Evolutionary conservation across 2,329 filamentous ascomycete genomes (phyloP).

Genomic region (Aspergillus brunneoviolaceus): DNA sequence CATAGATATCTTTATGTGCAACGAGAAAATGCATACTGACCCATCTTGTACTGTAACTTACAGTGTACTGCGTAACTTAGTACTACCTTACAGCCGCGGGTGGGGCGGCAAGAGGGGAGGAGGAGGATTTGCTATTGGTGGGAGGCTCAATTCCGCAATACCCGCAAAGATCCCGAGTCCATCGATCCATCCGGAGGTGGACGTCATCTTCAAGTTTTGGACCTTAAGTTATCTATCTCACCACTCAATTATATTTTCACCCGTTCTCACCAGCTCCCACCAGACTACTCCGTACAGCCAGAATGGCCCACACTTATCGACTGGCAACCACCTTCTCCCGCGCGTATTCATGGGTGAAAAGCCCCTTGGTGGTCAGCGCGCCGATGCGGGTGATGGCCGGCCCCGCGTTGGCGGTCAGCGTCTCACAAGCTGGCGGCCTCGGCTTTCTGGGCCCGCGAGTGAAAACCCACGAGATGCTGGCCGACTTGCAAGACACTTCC

Average conservation of each 20-base stretch:
- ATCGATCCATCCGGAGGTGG: no score
- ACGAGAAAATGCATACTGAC: no score
- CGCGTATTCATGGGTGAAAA: constrained; percentile 59
- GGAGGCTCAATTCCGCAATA: no score
- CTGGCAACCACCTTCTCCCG: constrained; percentile 1
- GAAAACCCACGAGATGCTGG: constrained; percentile 32
- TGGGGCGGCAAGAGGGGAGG: no score
- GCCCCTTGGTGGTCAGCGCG: constrained; percentile 62
- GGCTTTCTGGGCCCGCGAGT: constrained; percentile 61
- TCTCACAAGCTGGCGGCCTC: constrained; percentile 57
- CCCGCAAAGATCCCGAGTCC: no score
- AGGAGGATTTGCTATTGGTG: no score
- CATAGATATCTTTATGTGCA: no score
- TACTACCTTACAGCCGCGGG: no score
- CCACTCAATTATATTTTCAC: background rate
- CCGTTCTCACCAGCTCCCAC: no score
- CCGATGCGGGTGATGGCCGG: constrained; percentile 69
- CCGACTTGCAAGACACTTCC: constrained; percentile 35
- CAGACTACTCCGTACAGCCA: background rate
- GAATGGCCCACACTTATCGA: background rate
- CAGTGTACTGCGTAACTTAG: no score
- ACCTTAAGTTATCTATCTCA: background rate
- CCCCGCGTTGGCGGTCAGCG: constrained; percentile 58
- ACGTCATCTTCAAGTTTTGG: no score
- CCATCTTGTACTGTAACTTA: no score